Evolutionary conservation across 2,329 filamentous ascomycete genomes (phyloP).

Genomic region (Rhynchosporium secalis): DNA sequence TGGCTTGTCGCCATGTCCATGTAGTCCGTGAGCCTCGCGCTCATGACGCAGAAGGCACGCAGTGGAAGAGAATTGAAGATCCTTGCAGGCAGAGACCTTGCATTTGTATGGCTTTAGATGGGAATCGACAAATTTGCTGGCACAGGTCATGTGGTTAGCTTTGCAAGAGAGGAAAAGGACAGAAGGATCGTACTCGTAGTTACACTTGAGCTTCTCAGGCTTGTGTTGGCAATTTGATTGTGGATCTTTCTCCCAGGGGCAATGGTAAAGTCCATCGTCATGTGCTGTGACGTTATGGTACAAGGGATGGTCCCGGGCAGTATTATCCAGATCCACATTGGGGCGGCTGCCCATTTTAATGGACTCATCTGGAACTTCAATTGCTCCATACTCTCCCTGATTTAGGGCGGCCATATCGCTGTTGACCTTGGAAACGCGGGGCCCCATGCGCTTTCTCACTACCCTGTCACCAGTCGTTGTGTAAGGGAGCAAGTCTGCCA

Average conservation of each 20-base stretch:
- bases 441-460: constrained; percentile 36
- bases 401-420: constrained; percentile 34
- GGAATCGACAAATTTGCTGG: constrained; percentile 94
- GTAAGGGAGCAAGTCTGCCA: constrained; percentile 37
- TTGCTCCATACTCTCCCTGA: constrained; percentile 28
- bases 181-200: constrained; percentile 80
- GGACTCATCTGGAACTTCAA: constrained; percentile 36
- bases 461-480: constrained; percentile 33
- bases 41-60: constrained; percentile 93
- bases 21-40: constrained; percentile 92
- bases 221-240: constrained; percentile 77
- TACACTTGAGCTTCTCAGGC: constrained; percentile 96
- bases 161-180: constrained; percentile 14
- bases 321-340: constrained; percentile 39
- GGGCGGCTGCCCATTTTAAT: constrained; percentile 36
- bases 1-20: constrained; percentile 90
- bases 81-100: constrained; percentile 80
- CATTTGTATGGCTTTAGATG: constrained; percentile 96
- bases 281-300: constrained; percentile 67
- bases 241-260: constrained; percentile 79
- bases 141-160: constrained; percentile 31
- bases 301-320: constrained; percentile 63
- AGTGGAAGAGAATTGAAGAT: constrained; percentile 89
- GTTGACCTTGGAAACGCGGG: constrained; percentile 37
- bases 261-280: constrained; percentile 85